phyloP scores from a whole-genome alignment of 2,329 filamentous ascomycete genomes.

The Nothophoma quercina region DNA sequence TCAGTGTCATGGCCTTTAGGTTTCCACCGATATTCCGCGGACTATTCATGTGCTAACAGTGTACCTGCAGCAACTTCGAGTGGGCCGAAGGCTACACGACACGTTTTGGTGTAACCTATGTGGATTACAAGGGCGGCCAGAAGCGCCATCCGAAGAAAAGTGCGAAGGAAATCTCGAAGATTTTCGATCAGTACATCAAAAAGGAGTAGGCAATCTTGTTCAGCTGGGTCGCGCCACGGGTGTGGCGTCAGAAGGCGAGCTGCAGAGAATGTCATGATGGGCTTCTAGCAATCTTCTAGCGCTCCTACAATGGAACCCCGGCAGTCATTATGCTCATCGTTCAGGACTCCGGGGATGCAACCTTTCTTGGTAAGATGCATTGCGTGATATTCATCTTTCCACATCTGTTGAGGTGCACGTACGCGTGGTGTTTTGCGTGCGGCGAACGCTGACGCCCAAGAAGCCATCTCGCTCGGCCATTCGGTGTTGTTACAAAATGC shows the following conservation, averaged over 20 bases:
- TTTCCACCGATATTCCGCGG: slow-evolving; percentile 6
- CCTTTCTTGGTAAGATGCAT: slow-evolving; percentile 2
- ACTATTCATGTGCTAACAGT: slow-evolving; percentile 27
- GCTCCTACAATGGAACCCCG: slow-evolving; percentile 13
- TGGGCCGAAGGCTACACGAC: slow-evolving; percentile 93
- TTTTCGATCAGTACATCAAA: slow-evolving; percentile 76
- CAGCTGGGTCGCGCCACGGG: slow-evolving; percentile 11
- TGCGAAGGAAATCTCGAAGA: slow-evolving; percentile 71
- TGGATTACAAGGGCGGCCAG: slow-evolving; percentile 82
- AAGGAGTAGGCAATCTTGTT: slow-evolving; percentile 55
- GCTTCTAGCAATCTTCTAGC: slow-evolving; percentile 36
- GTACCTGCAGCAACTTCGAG: slow-evolving; percentile 73
- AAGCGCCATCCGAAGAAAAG: slow-evolving; percentile 86
- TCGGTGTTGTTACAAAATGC: slow-evolving; percentile 20
- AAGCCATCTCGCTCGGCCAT: slow-evolving; percentile 11
- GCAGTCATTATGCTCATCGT: not conserved
- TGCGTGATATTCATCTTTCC: slow-evolving; percentile 13
- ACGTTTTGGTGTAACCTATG: slow-evolving; percentile 82
- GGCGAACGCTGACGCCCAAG: slow-evolving; percentile 15
- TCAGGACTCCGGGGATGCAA: slow-evolving; percentile 8
- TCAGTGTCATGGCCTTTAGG: not conserved
- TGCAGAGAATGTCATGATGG: slow-evolving; percentile 17
- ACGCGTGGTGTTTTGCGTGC: slow-evolving; percentile 1
- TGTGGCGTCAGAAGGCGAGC: slow-evolving; percentile 27
- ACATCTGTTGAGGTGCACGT: slow-evolving; percentile 12